Base-by-base conservation (phyloP, 2,329 filamentous ascomycete species). In the Raffaelea albimanens region DNA sequence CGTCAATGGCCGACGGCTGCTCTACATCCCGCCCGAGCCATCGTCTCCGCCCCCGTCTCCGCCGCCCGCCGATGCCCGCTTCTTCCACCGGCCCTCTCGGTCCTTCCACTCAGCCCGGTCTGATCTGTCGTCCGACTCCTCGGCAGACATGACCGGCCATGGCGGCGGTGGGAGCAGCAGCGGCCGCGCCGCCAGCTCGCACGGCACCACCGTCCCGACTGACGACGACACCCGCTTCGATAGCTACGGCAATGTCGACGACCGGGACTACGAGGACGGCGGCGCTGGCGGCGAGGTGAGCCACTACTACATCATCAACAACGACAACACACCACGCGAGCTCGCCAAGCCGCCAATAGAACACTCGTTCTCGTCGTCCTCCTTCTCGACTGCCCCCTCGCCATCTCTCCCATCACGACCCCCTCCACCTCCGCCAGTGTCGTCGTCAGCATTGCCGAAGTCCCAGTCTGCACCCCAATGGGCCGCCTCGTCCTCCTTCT, bases 131-230 rank as follows among this genome's bases (percentile, higher is more conserved):
- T 40, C 48, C 22, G 48, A 44, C 47, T 54, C 53, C 33, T 55
- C 53, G 42, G 33, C 46, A 13, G 49, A 53, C 36, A 55, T 53
- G 53, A 52, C 22, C 40, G 51, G 51, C 44, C 23, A 25, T 38
- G 34, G 44, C 25, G 48, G 43, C 29, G 41, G 44, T 36, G 46
- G 42, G n/a, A 47, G 49, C 36, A 47, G 46, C 49, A 49, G 31
- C 14, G 49, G 48, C 43, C 49, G 49, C 8, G 51, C 47, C 4
- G 48, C 49, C 19, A 54, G 51, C 33, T 54, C 52, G n/a, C 49
- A 53, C 19, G 43, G 51, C 20, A 54, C 53, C 20, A 50, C 47
- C 13, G 44, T 21, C 1, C 44, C 44, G 4, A 36, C 46, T n/a
- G 51, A 53, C 40, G 50, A 53, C 18, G 46, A 51, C 21, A 36